Conservation (phyloP, 768 basidiomycete species). For the Boletellus emodensis region DNA sequence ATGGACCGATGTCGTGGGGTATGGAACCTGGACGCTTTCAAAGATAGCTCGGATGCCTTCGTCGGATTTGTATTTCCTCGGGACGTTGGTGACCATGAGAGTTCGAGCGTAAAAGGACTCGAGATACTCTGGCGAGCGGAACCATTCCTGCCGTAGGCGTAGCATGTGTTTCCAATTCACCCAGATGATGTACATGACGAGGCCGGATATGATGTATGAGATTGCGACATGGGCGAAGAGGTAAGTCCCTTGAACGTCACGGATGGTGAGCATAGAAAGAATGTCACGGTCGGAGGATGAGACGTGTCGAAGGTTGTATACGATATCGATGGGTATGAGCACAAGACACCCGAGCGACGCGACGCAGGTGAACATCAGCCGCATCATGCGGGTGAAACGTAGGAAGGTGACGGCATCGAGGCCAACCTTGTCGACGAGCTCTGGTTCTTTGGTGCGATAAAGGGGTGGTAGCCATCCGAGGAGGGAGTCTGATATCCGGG, state of each 20-base stretch:
- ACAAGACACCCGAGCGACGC: slow-evolving; percentile 62
- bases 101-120: slow-evolving; percentile 93
- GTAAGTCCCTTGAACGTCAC: slow-evolving; percentile 65
- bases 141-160: slow-evolving; percentile 78
- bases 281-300: slow-evolving; percentile 46
- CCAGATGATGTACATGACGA: slow-evolving; percentile 71
- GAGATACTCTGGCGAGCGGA: slow-evolving; percentile 83
- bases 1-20: slow-evolving; percentile 89
- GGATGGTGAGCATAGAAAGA: slow-evolving; percentile 82
- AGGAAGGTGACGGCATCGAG: slow-evolving; percentile 92
- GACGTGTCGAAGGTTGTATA: slow-evolving; percentile 76
- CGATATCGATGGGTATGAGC: slow-evolving; percentile 82
- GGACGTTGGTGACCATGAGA: slow-evolving; percentile 74
- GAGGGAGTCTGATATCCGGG: slow-evolving; percentile 75
- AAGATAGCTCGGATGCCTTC: slow-evolving; percentile 78
- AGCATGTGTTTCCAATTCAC: slow-evolving; percentile 78
- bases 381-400: slow-evolving; percentile 84
- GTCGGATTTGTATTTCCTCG: slow-evolving; percentile 79
- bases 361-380: slow-evolving; percentile 64
- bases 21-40: slow-evolving; percentile 70
- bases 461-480: slow-evolving; percentile 91
- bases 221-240: slow-evolving; percentile 83
- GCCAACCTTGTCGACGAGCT: slow-evolving; percentile 82
- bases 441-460: slow-evolving; percentile 78
- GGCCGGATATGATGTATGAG: slow-evolving; percentile 74